Percentiles rank a stretch among this genome's conserved stretches.
Conservation (phyloP, 768 basidiomycete species). For the Psilocybe sp. region DNA sequence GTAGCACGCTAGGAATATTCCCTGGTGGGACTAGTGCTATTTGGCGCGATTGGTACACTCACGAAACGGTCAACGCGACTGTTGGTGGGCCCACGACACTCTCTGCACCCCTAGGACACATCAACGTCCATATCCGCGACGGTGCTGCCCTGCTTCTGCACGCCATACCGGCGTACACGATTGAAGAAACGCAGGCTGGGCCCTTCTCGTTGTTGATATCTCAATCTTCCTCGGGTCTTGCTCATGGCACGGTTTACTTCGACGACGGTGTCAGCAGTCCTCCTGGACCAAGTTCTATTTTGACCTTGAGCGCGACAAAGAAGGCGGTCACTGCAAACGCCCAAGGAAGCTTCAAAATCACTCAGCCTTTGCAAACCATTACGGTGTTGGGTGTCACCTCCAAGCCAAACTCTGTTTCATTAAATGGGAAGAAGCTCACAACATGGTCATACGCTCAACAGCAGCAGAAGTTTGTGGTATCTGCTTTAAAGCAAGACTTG, state of each 20-base stretch:
- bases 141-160: slow-evolving; percentile 65
- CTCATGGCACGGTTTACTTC: slow-evolving; percentile 60
- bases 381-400: slow-evolving; percentile 55
- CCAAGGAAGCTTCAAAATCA: slow-evolving; percentile 39
- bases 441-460: slow-evolving; percentile 38
- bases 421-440: slow-evolving; percentile 32
- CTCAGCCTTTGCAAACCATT: slow-evolving; percentile 46
- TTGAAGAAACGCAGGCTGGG: slow-evolving; percentile 58
- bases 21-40: slow-evolving; percentile 55
- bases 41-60: slow-evolving; percentile 78
- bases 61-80: slow-evolving; percentile 46
- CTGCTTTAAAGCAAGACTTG: slow-evolving; percentile 36
- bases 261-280: slow-evolving; percentile 69
- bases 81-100: slow-evolving; percentile 45
- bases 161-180: slow-evolving; percentile 61
- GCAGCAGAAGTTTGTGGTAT: slow-evolving; percentile 40
- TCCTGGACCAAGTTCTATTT: slow-evolving; percentile 48
- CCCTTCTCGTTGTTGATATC: slow-evolving; percentile 65
- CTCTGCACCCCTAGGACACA: slow-evolving; percentile 68
- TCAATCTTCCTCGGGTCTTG: slow-evolving; percentile 41
- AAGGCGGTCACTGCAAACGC: slow-evolving; percentile 35
- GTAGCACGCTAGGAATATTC: slow-evolving; percentile 47
- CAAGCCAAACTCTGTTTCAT: slow-evolving; percentile 35
- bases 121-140: slow-evolving; percentile 75
- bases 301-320: slow-evolving; percentile 40